A percentile compares a stretch with the other conserved stretches of the same genome.
Conservation (phyloP, 352 stramenopile species). For the Elongisporangium prolatum region DNA sequence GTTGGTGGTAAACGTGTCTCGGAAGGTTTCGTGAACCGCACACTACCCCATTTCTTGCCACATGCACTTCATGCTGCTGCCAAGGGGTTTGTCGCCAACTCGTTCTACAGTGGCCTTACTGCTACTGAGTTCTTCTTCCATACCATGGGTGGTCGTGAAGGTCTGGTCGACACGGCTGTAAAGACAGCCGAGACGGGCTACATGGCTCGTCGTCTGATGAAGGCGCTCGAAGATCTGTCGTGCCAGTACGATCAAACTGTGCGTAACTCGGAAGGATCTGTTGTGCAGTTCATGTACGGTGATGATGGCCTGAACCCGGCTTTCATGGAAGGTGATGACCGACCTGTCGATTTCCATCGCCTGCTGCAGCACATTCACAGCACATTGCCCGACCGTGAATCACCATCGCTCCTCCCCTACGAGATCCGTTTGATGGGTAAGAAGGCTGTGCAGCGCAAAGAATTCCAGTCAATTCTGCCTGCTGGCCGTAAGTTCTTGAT, state of each 20-base stretch:
- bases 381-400: slow-evolving; percentile 68
- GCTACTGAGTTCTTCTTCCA: slow-evolving; percentile 99
- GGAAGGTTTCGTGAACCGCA: slow-evolving; percentile 98
- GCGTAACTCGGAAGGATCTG: slow-evolving; percentile 81
- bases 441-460: slow-evolving; percentile 67
- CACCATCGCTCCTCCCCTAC: slow-evolving; percentile 62
- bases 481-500: slow-evolving; percentile 89
- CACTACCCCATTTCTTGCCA: slow-evolving; percentile 95
- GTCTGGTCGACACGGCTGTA: slow-evolving; percentile 99
- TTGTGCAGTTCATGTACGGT: slow-evolving; percentile 99
- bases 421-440: slow-evolving; percentile 86
- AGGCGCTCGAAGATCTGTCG: slow-evolving; percentile 97
- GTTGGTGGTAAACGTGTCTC: slow-evolving; percentile 98
- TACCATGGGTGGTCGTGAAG: slow-evolving; percentile 99
- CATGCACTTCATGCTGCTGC: slow-evolving; percentile 93
- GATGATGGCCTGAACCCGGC: slow-evolving; percentile 98
- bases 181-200: slow-evolving; percentile 99
- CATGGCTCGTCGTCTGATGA: slow-evolving; percentile 98
- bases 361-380: slow-evolving; percentile 88
- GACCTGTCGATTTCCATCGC: slow-evolving; percentile 96
- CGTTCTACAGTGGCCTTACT: slow-evolving; percentile 98
- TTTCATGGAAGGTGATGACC: slow-evolving; percentile 94
- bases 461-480: slow-evolving; percentile 83
- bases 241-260: slow-evolving; percentile 94
- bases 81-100: slow-evolving; percentile 99